Conservation (phyloP, 2,329 filamentous ascomycete species). For the Paraphaeosphaeria sporulosa region DNA sequence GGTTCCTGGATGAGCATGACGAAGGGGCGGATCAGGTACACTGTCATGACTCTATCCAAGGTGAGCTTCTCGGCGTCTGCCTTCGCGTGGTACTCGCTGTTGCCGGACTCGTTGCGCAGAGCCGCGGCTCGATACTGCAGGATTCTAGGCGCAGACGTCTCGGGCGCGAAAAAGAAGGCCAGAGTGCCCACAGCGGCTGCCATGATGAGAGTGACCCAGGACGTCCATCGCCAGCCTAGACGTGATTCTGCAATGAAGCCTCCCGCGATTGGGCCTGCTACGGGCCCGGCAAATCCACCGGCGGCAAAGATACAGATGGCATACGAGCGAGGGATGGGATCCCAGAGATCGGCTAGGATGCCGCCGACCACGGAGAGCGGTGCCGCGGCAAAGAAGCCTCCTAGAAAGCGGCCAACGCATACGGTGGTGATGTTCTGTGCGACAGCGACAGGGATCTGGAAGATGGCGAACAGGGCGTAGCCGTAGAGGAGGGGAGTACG, state of each 20-base stretch:
- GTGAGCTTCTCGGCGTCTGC: slow-evolving; percentile 67
- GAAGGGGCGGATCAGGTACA: slow-evolving; percentile 73
- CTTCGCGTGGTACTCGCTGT: slow-evolving; percentile 50
- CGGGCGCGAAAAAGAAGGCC: slow-evolving; percentile 34
- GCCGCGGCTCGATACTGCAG: slow-evolving; percentile 40
- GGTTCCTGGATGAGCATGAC: slow-evolving; percentile 63
- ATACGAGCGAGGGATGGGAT: slow-evolving; percentile 45
- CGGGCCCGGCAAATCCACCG: slow-evolving; percentile 45
- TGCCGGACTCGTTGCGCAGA: slow-evolving; percentile 43
- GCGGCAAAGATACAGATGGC: slow-evolving; percentile 48
- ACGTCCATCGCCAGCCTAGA: slow-evolving; percentile 49
- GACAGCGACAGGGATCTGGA: slow-evolving; percentile 49
- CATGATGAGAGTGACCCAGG: slow-evolving; percentile 49
- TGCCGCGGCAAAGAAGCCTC: slow-evolving; percentile 59
- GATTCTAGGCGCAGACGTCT: slow-evolving; percentile 42
- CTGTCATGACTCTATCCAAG: slow-evolving; percentile 66
- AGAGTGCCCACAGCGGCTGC: slow-evolving; percentile 36
- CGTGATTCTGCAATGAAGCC: slow-evolving; percentile 44
- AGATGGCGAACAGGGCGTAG: slow-evolving; percentile 48
- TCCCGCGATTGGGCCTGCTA: slow-evolving; percentile 58
- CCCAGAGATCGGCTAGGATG: slow-evolving; percentile 46
- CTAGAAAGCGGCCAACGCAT: slow-evolving; percentile 61
- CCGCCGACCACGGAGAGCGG: slow-evolving; percentile 46
- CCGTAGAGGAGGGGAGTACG: slow-evolving; percentile 41
- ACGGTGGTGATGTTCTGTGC: slow-evolving; percentile 60